Conservation (phyloP, 2,329 filamentous ascomycete genomes). For the Cytospora piceicola region DNA sequence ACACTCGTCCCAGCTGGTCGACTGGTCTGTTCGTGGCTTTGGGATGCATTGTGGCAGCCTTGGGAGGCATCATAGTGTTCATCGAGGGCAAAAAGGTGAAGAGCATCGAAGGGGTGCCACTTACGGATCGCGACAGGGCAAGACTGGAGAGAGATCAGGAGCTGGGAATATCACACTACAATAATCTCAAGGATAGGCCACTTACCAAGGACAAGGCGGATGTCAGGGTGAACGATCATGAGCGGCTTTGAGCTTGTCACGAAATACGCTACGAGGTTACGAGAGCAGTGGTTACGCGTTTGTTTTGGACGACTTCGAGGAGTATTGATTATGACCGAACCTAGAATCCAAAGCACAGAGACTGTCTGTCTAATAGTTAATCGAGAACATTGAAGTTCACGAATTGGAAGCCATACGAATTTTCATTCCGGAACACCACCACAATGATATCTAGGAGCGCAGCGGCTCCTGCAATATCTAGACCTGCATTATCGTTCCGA, state of each 20-base stretch:
- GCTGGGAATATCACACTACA: constrained; percentile 61
- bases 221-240: constrained; percentile 35
- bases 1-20: constrained; percentile 75
- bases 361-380: neutral
- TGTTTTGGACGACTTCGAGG: constrained; percentile 17
- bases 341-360: constrained; percentile 9
- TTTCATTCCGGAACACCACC: too few species aligned
- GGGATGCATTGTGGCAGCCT: constrained; percentile 69
- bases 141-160: constrained; percentile 57
- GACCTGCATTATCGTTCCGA: neutral
- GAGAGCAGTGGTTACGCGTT: constrained; percentile 15
- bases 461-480: neutral
- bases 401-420: neutral
- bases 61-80: constrained; percentile 72
- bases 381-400: too few species aligned
- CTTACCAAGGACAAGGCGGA: constrained; percentile 47
- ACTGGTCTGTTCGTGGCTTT: constrained; percentile 79
- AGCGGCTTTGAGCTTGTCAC: neutral
- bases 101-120: constrained; percentile 69
- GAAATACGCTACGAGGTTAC: neutral
- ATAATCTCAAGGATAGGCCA: constrained; percentile 57
- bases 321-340: constrained; percentile 20
- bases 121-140: constrained; percentile 59
- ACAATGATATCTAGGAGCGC: too few species aligned
- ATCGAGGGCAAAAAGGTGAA: constrained; percentile 74